Conservation (phyloP, 2,329 filamentous ascomycete species). For the Thelonectria blattea region DNA sequence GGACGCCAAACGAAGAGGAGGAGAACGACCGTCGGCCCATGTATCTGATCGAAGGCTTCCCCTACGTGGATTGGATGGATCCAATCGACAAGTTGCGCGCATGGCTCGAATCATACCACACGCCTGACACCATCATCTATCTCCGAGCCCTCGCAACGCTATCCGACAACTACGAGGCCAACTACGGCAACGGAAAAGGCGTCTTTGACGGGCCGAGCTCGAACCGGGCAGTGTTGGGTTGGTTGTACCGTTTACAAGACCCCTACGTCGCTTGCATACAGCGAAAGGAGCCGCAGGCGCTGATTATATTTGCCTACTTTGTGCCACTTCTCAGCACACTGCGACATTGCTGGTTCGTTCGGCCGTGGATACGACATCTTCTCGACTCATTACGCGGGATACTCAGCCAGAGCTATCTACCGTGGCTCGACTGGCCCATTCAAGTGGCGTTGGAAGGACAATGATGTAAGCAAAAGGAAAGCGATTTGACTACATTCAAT, state of each 20-base stretch:
- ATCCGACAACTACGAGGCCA: constrained; percentile 38
- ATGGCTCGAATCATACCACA: constrained; percentile 35
- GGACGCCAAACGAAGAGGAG: constrained; percentile 15
- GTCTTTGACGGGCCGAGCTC: constrained; percentile 23
- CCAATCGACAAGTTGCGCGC: constrained; percentile 30
- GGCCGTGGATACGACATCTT: constrained; percentile 29
- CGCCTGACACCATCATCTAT: constrained; percentile 36
- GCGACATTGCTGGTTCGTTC: constrained; percentile 22
- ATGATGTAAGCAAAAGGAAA: constrained; percentile 10
- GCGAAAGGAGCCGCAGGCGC: constrained; percentile 35
- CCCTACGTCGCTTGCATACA: constrained; percentile 37
- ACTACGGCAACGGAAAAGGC: constrained; percentile 31
- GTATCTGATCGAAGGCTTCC: constrained; percentile 31
- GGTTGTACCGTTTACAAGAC: constrained; percentile 40
- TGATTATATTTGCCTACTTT: constrained; percentile 37
- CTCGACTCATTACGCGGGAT: constrained; percentile 32
- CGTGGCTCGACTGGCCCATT: constrained; percentile 37
- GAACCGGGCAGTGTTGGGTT: constrained; percentile 35
- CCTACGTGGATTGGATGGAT: constrained; percentile 32
- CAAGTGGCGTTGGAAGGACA: constrained; percentile 24
- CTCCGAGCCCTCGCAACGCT: constrained; percentile 30
- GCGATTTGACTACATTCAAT: not conserved
- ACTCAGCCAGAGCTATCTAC: constrained; percentile 24
- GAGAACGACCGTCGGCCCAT: constrained; percentile 30
- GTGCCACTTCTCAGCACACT: constrained; percentile 23